Evolutionary conservation across 2,329 filamentous ascomycete genomes (phyloP).

Genomic region (Periconia sp.): DNA sequence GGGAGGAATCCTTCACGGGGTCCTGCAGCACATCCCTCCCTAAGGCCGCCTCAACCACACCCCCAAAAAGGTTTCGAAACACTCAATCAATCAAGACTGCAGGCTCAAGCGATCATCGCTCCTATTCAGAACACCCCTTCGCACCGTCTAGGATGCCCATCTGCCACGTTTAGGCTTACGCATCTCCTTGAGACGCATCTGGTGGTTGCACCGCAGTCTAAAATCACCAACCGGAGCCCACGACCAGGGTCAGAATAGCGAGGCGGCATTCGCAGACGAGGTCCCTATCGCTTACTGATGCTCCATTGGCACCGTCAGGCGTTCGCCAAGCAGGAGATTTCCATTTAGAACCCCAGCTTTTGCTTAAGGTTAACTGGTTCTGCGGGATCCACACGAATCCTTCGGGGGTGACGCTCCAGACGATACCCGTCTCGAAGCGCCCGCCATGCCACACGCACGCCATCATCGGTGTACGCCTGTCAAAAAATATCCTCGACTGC

Average conservation of each 20-base stretch:
- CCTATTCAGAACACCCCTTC: constrained; percentile 4
- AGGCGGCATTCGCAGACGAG: constrained; percentile 11
- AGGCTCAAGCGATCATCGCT: constrained; percentile 5
- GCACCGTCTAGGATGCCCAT: constrained; percentile 4
- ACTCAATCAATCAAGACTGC: constrained; percentile 22
- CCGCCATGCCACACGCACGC: constrained; percentile 11
- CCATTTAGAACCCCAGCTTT: constrained; percentile 7
- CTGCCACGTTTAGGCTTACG: constrained; percentile 13
- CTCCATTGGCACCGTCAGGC: constrained; percentile 6
- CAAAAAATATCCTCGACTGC: neutral
- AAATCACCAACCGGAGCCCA: constrained; percentile 5
- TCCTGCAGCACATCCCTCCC: constrained; percentile 1
- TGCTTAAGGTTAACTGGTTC: constrained; percentile 18
- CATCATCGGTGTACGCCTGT: neutral
- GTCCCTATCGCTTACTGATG: constrained; percentile 22
- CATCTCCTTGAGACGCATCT: constrained; percentile 8
- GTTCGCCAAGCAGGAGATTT: constrained; percentile 19
- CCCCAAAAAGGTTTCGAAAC: constrained; percentile 19
- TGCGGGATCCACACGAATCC: constrained; percentile 18
- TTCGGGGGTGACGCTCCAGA: constrained; percentile 12
- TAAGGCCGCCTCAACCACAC: constrained; percentile 5
- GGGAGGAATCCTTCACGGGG: constrained; percentile 16
- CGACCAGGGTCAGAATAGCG: constrained; percentile 5
- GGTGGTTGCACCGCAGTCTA: constrained; percentile 8
- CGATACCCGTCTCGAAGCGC: constrained; percentile 20